Evolutionary conservation across 176 grass and related monocot genomes (phyloP).

Genomic region (Aegilops longissima): DNA sequence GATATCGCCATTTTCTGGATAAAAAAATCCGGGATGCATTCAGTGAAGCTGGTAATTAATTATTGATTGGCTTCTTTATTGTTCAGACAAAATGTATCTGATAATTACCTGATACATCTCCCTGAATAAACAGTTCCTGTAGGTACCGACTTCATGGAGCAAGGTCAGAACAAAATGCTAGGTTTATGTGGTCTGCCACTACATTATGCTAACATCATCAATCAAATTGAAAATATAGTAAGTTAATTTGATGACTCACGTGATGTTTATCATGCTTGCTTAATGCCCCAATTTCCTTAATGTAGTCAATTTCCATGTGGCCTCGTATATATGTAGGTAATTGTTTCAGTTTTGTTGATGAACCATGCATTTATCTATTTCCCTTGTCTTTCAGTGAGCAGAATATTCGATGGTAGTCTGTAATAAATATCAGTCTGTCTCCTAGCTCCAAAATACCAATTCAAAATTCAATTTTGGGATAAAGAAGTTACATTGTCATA

Average conservation of each 20-base stretch:
- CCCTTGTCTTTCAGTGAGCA: background rate
- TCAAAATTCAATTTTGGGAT: background rate
- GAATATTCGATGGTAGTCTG: background rate
- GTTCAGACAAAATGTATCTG: background rate
- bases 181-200: conserved; percentile 80
- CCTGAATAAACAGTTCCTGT: conserved; percentile 23
- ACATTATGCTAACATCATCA: conserved; percentile 98
- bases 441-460: background rate
- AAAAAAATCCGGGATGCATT: conserved; percentile 70
- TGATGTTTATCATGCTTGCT: no score
- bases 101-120: background rate
- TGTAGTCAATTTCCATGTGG: no score
- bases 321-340: no score
- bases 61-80: background rate
- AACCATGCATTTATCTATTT: background rate
- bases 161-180: conserved; percentile 54
- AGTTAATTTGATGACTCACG: no score
- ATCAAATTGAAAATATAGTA: conserved; percentile 85
- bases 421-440: background rate
- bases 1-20: conserved; percentile 70
- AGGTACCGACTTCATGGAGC: conserved; percentile 37
- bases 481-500: background rate
- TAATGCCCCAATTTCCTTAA: no score
- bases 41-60: conserved; percentile 40
- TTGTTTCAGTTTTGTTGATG: no score